Evolutionary conservation across 1,284 basidiomycete genomes (phyloP), one percentile per base, ranked within the genome.

Genomic region (Exobasidium rhododendri): DNA sequence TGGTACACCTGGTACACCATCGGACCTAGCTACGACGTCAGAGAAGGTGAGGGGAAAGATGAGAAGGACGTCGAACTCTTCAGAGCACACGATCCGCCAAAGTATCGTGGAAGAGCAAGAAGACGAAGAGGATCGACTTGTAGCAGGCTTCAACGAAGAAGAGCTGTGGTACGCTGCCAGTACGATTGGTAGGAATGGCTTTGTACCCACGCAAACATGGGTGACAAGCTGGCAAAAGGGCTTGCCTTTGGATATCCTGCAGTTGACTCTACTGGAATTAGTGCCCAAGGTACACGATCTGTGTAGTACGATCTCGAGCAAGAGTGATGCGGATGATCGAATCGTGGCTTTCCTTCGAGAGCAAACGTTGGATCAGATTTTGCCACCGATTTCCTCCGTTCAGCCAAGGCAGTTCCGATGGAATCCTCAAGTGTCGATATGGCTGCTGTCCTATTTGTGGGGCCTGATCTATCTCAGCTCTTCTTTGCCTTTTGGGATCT

Each of bases 361-460:
- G 52, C 70, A 74, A 44, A 45, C 54, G 31, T 60, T 69, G 49
- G 31, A 28, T 1, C 63, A 66, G 7, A 61, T 72, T 17, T 57
- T 74, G 26, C 50, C 58, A 55, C 63, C 43, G 17, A 56, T 60
- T 7, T 17, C 45, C 53, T 50, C 46, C 0, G 55, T 47, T 0
- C 44, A 62, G 3, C 68, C 68, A 14, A 59, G 71, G 6, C 61
- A 63, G 0, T 79, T 76, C 67, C 45, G 59, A 29, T 78, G 76
- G 76, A 74, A 63, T 3, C 62, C 63, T 0, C 64, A 75, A 10
- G 72, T 68, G 0, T 29, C 22, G 0, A 61, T 78, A 3, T 79
- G 77, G 76, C 57, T 77, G 17, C 59, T 64, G 24, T 73, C 67
- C 45, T 79, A 73, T 51, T 32, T 79, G 22, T 79, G 76, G 74